These are phyloP conservation scores for Actinomucor elegans DNA, from an alignment of 371 early-diverging fungal species.

Conservation along the genomic window DNA sequence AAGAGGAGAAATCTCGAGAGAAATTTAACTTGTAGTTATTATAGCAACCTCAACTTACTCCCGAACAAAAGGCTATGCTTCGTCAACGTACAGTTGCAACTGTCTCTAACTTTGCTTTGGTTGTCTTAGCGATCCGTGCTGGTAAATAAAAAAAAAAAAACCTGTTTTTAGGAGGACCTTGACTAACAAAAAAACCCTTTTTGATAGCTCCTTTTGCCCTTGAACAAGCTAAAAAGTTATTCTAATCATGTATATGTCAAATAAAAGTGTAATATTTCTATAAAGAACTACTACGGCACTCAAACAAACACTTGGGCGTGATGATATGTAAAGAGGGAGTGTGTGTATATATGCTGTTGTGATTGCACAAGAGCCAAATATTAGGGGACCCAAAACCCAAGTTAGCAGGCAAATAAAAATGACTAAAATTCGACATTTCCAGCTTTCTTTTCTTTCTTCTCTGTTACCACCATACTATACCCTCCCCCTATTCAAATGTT, in stretches of 20 bases:
- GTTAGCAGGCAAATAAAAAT: too few relatives aligned
- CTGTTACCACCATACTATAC: background rate
- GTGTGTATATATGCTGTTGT: background rate
- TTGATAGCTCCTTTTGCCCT: slow-evolving; percentile 48
- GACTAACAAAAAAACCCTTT: background rate
- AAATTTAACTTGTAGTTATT: background rate
- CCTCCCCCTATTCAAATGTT: slow-evolving; percentile 24
- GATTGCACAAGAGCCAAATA: background rate
- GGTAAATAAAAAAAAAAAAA: slow-evolving; percentile 33
- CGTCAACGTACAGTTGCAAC: slow-evolving; percentile 44
- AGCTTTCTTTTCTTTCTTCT: background rate
- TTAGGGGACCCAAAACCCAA: too few relatives aligned
- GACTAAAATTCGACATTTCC: background rate
- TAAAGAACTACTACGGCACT: too few relatives aligned
- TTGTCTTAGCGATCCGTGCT: slow-evolving; percentile 47
- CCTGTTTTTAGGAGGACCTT: background rate
- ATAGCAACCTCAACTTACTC: slow-evolving; percentile 50
- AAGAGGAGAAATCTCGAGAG: background rate
- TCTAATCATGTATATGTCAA: slow-evolving; percentile 19
- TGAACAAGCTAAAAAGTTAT: slow-evolving; percentile 45
- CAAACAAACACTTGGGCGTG: too few relatives aligned
- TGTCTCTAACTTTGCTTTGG: slow-evolving; percentile 44
- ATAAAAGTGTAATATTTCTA: too few relatives aligned
- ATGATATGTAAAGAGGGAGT: background rate
- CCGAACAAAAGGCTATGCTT: slow-evolving; percentile 50